A percentile compares a stretch with the other conserved stretches of the same genome.
phyloP scores from a whole-genome alignment of 1,139 yeast species.

The Nakaseomyces sp. region DNA sequence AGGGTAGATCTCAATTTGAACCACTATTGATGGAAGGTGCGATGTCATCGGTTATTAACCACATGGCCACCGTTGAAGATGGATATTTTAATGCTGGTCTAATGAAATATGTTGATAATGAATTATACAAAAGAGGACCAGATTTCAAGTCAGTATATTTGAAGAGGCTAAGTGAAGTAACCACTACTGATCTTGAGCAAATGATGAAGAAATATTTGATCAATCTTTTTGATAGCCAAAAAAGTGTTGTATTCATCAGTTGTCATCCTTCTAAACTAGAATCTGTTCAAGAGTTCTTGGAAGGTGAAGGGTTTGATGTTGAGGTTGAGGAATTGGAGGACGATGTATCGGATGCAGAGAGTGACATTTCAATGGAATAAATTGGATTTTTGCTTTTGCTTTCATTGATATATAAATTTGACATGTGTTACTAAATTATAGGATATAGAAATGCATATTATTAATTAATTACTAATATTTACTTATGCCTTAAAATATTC shows the following conservation, averaged over 20 bases:
- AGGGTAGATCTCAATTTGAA: slow-evolving; percentile 49
- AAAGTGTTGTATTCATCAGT: slow-evolving; percentile 58
- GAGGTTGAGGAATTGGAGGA: slow-evolving; percentile 45
- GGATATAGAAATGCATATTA: slow-evolving; percentile 3
- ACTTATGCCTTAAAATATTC: slow-evolving; percentile 6
- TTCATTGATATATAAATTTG: not conserved
- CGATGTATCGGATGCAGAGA: slow-evolving; percentile 9
- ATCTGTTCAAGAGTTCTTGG: slow-evolving; percentile 42
- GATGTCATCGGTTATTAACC: slow-evolving; percentile 62
- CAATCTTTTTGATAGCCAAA: slow-evolving; percentile 48
- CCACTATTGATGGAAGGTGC: slow-evolving; percentile 58
- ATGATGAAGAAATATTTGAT: slow-evolving; percentile 52
- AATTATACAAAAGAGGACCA: slow-evolving; percentile 64
- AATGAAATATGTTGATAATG: slow-evolving; percentile 54
- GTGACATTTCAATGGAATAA: slow-evolving; percentile 2
- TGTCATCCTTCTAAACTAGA: slow-evolving; percentile 61
- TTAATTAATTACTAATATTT: not conserved
- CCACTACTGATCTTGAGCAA: slow-evolving; percentile 46
- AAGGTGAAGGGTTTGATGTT: slow-evolving; percentile 51
- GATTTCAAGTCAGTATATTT: slow-evolving; percentile 45
- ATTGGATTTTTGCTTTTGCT: not conserved
- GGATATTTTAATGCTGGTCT: slow-evolving; percentile 56
- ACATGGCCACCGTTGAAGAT: slow-evolving; percentile 57
- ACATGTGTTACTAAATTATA: not conserved
- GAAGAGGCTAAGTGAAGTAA: slow-evolving; percentile 42